phyloP scores from a whole-genome alignment of 805 yeast species.

The Lipomyces sp. region DNA sequence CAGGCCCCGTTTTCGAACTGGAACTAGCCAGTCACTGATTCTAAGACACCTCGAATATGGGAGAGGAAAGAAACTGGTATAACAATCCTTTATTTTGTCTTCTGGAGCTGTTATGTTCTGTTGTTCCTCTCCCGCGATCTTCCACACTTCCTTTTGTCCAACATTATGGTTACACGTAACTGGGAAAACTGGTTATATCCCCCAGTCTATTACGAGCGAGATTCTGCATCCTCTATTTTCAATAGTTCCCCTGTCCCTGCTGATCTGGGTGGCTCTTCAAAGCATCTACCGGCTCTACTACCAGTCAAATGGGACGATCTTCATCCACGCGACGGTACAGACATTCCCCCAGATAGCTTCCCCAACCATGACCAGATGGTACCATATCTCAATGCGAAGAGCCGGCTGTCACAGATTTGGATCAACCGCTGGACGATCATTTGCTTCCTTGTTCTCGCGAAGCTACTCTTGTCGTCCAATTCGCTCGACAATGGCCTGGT shows the following conservation, averaged over 20 bases:
- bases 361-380: conserved; percentile 19
- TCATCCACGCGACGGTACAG: conserved; percentile 20
- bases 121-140: too few relatives aligned
- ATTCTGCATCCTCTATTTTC: background rate
- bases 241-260: too few relatives aligned
- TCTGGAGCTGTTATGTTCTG: too few relatives aligned
- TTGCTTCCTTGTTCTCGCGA: conserved; percentile 54
- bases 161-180: background rate
- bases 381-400: conserved; percentile 35
- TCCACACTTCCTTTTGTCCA: too few relatives aligned
- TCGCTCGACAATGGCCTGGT: conserved; percentile 47
- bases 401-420: conserved; percentile 39
- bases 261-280: conserved; percentile 3
- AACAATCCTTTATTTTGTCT: too few relatives aligned
- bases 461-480: conserved; percentile 54
- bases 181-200: conserved; percentile 10
- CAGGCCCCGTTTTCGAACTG: too few relatives aligned
- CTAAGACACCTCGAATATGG: too few relatives aligned
- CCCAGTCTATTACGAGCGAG: background rate
- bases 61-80: too few relatives aligned
- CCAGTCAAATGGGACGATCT: conserved; percentile 24
- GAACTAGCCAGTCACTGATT: too few relatives aligned
- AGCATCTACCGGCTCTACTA: background rate
- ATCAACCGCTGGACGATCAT: conserved; percentile 61
- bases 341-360: conserved; percentile 17